phyloP scores from a whole-genome alignment of 2,329 filamentous ascomycete species.

The Colletotrichum incanum region DNA sequence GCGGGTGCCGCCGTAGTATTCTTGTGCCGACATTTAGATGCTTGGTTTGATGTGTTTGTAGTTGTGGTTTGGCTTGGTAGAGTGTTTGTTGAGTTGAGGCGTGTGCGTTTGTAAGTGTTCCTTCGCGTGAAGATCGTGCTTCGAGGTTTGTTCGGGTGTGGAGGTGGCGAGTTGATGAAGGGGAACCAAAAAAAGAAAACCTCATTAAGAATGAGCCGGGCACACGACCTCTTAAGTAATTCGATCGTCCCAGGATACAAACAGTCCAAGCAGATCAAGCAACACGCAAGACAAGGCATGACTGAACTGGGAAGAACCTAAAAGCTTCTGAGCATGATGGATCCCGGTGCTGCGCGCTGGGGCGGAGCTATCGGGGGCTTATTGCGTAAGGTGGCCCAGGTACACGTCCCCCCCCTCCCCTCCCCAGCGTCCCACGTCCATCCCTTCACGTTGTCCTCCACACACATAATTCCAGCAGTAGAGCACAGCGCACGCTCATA shows the following conservation, averaged over 20 bases:
- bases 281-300: slow-evolving; percentile 15
- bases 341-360: slow-evolving; percentile 33
- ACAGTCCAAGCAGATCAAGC: slow-evolving; percentile 8
- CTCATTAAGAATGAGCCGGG: not conserved
- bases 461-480: not conserved
- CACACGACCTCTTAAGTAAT: slow-evolving; percentile 23
- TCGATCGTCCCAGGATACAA: not conserved
- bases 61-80: slow-evolving; percentile 1
- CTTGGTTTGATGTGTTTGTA: not conserved
- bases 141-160: not conserved
- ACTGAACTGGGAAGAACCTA: not conserved
- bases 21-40: slow-evolving; percentile 46
- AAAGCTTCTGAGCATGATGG: slow-evolving; percentile 23
- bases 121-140: no score
- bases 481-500: not conserved
- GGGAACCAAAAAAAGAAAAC: not conserved
- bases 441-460: slow-evolving; percentile 5
- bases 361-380: slow-evolving; percentile 23
- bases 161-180: not conserved
- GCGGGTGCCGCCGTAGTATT: slow-evolving; percentile 45
- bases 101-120: no score
- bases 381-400: not conserved
- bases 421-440: not conserved
- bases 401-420: not conserved
- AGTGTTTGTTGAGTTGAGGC: not conserved